A percentile compares a stretch with the other conserved stretches of the same genome.
Evolutionary conservation across 208 protist species (phyloP).

Genomic region (Trichomonas gallinae): DNA sequence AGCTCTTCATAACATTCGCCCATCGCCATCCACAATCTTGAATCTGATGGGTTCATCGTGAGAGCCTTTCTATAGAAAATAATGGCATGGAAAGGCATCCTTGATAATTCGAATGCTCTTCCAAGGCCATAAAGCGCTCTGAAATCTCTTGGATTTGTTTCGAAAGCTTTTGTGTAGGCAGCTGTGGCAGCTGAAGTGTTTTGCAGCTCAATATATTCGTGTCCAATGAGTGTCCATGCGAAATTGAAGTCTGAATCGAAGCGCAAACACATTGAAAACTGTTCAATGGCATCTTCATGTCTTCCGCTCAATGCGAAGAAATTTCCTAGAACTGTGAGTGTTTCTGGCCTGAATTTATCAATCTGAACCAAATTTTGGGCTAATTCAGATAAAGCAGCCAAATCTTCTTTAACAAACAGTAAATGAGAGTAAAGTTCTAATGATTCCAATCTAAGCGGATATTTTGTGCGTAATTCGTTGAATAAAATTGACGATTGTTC

Average conservation of each 20-base stretch:
- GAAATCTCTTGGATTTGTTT: neutral
- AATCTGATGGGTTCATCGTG: neutral
- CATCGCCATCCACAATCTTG: neutral
- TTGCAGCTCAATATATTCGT: constrained; percentile 18
- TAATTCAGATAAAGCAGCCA: neutral
- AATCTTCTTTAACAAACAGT: constrained; percentile 21
- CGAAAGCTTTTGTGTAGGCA: neutral
- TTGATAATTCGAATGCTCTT: neutral
- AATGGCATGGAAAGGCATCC: constrained; percentile 5
- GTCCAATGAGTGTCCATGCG: constrained; percentile 1
- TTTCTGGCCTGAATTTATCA: constrained; percentile 22
- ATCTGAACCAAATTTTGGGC: neutral
- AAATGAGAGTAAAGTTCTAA: constrained; percentile 12
- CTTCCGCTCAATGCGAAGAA: neutral
- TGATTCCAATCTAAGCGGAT: neutral
- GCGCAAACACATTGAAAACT: neutral
- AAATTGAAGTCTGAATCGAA: neutral
- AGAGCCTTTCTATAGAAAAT: neutral
- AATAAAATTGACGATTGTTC: neutral
- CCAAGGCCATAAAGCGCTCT: constrained; percentile 10
- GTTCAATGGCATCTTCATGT: constrained; percentile 2
- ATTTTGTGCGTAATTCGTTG: neutral
- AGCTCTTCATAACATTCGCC: constrained; percentile 15
- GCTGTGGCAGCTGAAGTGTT: neutral
- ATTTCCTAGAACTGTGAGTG: neutral